A percentile compares a stretch with the other conserved stretches of the same genome.
These are phyloP conservation scores for Didymella exigua DNA, from an alignment of 2,329 filamentous ascomycete genomes.

Conservation along the genomic window DNA sequence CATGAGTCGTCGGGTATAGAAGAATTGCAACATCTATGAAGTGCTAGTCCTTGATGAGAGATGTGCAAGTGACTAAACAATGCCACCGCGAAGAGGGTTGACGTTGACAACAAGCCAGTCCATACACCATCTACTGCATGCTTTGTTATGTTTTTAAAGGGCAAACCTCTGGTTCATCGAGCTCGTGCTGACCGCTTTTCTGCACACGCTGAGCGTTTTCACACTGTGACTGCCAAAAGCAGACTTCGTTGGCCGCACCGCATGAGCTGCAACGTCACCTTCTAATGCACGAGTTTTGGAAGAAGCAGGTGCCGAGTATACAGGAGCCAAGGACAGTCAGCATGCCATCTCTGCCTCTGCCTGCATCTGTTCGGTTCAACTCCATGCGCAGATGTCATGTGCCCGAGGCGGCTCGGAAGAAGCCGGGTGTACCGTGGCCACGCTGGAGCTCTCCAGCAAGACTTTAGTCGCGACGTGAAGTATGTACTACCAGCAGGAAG, in stretches of 20 bases:
- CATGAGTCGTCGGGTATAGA: constrained; percentile 44
- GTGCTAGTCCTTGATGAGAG: neutral
- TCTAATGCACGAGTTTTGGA: neutral
- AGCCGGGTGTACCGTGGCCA: neutral
- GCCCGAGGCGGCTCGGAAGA: neutral
- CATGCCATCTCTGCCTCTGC: neutral
- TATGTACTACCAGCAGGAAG: neutral
- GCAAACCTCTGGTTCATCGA: too few relatives aligned
- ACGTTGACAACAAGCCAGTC: neutral
- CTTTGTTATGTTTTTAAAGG: neutral
- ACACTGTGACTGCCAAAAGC: constrained; percentile 1
- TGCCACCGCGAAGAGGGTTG: neutral
- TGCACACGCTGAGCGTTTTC: constrained; percentile 5
- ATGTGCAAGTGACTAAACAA: neutral
- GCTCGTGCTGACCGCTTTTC: constrained; percentile 15
- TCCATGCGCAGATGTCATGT: neutral
- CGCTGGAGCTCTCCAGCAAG: neutral
- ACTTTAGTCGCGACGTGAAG: neutral
- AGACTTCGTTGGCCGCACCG: constrained; percentile 1
- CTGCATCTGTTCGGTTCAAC: neutral
- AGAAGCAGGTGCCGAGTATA: neutral
- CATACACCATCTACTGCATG: neutral
- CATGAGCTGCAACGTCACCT: neutral
- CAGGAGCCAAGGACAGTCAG: neutral
- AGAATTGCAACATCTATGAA: constrained; percentile 33